Evolutionary conservation across 169 alveolate species (phyloP), one percentile per base, ranked within the genome.

Genomic region (Plasmodium billcollinsi): DNA sequence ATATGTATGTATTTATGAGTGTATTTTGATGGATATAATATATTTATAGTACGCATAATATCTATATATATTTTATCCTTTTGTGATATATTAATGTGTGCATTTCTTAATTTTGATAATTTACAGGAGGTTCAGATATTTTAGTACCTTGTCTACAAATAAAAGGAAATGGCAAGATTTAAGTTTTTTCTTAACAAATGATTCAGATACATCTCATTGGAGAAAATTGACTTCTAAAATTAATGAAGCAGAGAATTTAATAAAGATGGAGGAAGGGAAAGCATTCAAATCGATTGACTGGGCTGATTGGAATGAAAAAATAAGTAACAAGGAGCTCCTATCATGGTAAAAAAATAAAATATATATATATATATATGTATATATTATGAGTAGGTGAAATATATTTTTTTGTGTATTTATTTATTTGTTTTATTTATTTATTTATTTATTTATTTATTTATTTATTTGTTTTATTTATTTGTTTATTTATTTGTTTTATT

Each of bases 321-420:
- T 93, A 9, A 66, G 90, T 39, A 93, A 93, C 52, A 85, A 89
- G 78, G 91, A 89, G 50, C 75, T 90, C n/a, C 88, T 93, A 15
- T 18, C 26, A 14, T 83, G 92, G 93, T 89, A 83, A 21, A 49
- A 18, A 20, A 74, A 58, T 15, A 56, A 54, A 20, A 24, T 75
- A 45, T 54, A 66, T 15, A 11, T 59, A 14, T 29, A 11, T 59
- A 43, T 33, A 6, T 33, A 33, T 33, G 45, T 33, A 33, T 33
- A 33, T 33, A 33, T 33, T 33, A 33, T 33, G 45, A 33, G 5
- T 33, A 33, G 45, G 45, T 33, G 45, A 47, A 47, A 45, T 24
- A 29, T 15, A n/a, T 89, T 14, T 75, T 18, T 54, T 49, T n/a
- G 3, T 59, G 7, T 26, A 11, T 58, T 21, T 20, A 66, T 2